phyloP scores from a whole-genome alignment of 2,329 filamentous ascomycete genomes.

The Colletotrichum sp. region DNA sequence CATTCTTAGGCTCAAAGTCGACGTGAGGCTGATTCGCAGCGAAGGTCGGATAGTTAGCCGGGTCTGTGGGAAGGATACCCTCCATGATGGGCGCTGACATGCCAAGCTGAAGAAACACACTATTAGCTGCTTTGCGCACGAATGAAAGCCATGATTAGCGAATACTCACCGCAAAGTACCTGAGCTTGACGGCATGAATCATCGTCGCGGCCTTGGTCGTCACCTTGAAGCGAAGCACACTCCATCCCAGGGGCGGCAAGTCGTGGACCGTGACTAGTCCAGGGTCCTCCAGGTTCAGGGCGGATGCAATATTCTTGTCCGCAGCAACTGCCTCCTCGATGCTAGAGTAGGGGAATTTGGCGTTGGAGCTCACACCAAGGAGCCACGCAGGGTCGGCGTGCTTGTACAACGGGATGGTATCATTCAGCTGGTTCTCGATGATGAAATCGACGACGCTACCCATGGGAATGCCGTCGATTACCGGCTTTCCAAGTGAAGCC shows the following conservation, averaged over 20 bases:
- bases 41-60: background rate
- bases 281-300: background rate
- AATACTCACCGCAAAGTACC: conserved; percentile 15
- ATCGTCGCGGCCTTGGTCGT: conserved; percentile 5
- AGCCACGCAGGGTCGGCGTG: conserved; percentile 25
- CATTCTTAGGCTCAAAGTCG: conserved; percentile 5
- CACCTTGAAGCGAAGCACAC: conserved; percentile 7
- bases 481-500: background rate
- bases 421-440: conserved; percentile 9
- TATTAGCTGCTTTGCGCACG: background rate
- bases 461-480: background rate
- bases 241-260: conserved; percentile 12
- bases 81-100: conserved; percentile 17
- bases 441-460: conserved; percentile 23
- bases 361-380: conserved; percentile 7
- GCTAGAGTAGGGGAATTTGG: background rate
- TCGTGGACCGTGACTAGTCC: conserved; percentile 1
- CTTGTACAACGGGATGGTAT: conserved; percentile 25
- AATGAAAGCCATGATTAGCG: too few relatives aligned
- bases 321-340: background rate
- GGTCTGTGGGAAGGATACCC: background rate
- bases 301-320: background rate
- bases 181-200: conserved; percentile 17
- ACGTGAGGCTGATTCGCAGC: conserved; percentile 1
- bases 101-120: background rate